A percentile compares a stretch with the other conserved stretches of the same genome.
These are phyloP conservation scores for Cytospora chrysosperma DNA, from an alignment of 2,329 filamentous ascomycete species.

Conservation along the genomic window DNA sequence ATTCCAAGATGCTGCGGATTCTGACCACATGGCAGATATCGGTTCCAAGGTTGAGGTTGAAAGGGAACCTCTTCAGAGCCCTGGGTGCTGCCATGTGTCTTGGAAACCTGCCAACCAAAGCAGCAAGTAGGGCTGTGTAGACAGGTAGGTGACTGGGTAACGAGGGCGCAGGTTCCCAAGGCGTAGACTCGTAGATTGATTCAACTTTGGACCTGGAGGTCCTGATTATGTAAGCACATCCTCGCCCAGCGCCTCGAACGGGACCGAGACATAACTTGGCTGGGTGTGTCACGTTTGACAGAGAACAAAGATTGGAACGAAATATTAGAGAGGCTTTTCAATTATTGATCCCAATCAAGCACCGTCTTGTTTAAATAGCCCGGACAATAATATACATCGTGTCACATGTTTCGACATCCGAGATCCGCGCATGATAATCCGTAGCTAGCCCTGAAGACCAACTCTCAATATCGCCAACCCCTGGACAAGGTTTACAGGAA, in stretches of 20 bases:
- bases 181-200: not conserved
- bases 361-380: not conserved
- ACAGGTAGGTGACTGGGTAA: not conserved
- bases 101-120: not conserved
- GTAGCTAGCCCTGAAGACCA: no score
- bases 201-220: not conserved
- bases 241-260: not conserved
- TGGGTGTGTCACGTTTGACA: not conserved
- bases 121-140: not conserved
- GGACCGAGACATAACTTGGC: not conserved
- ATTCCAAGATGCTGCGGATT: constrained; percentile 57
- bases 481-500: not conserved
- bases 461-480: not conserved
- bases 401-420: not conserved
- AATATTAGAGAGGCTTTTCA: not conserved
- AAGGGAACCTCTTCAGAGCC: constrained; percentile 50
- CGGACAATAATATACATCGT: not conserved
- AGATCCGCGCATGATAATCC: no score
- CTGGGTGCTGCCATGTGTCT: constrained; percentile 13
- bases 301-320: not conserved
- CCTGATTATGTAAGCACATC: constrained; percentile 1
- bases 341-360: not conserved
- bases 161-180: not conserved
- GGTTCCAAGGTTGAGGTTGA: constrained; percentile 69
- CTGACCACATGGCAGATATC: constrained; percentile 74